These are phyloP conservation scores for Euphorbia schlechtendalii DNA, from an alignment of 441 rosid genomes.

Conservation along the genomic window DNA sequence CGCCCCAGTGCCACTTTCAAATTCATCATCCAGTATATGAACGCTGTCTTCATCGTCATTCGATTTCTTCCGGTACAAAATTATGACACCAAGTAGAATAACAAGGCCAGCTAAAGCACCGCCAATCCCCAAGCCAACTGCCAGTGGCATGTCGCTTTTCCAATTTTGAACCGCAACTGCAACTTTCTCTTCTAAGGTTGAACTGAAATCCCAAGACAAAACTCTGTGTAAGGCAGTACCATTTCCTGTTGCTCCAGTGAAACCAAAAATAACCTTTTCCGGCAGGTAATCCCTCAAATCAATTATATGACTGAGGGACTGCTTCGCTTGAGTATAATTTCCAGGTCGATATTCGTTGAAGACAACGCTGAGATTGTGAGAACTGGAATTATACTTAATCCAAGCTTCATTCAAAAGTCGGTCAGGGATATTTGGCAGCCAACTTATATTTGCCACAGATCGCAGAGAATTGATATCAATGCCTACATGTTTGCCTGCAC, in stretches of 20 bases:
- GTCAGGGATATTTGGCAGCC: conserved; percentile 11
- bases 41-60: neutral
- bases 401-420: conserved; percentile 18
- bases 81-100: neutral
- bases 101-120: neutral
- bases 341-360: conserved; percentile 8
- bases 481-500: conserved; percentile 20
- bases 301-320: neutral
- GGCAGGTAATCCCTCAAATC: conserved; percentile 16
- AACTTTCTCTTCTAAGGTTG: conserved; percentile 12
- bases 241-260: conserved; percentile 24
- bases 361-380: conserved; percentile 18
- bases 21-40: neutral
- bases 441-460: conserved; percentile 13
- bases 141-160: neutral
- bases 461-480: conserved; percentile 20
- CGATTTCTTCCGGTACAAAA: neutral
- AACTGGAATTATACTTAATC: conserved; percentile 25
- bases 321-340: neutral
- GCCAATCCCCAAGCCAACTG: neutral
- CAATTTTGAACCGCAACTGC: neutral
- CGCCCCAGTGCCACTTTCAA: neutral
- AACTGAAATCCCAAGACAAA: conserved; percentile 25
- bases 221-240: conserved; percentile 4
- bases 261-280: conserved; percentile 27